Base-by-base conservation (phyloP, 495 filamentous ascomycete species). In the Massariosphaeria phaeospora region DNA sequence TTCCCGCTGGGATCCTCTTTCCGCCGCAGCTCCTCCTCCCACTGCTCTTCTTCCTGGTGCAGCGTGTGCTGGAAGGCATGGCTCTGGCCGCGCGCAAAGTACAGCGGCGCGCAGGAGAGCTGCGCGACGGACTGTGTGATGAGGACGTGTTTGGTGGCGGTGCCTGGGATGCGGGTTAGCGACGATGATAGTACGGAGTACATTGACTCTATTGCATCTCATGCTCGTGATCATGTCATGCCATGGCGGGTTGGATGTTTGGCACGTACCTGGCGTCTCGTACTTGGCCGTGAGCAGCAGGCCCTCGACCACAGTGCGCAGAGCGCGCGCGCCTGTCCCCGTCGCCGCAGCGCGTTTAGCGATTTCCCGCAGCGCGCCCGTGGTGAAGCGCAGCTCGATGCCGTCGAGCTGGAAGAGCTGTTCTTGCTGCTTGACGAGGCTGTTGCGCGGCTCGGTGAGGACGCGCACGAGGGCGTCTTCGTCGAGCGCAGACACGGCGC, bases 231-330 rank as follows among this genome's bases (percentile, higher is more conserved):
- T n/a, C n/a, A n/a, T n/a, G n/a, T n/a, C n/a, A n/a, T n/a, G n/a
- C n/a, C n/a, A n/a, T n/a, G n/a, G n/a, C 11, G 21, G 18, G 33
- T 15, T 12, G 17, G 18, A n/a, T 30, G 17, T 40, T 20, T 27
- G 24, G 23, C 31, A 24, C 55, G 13, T 39, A 69, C 81, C 86
- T 6, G 93, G 93, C 3, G 85, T 82, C 67, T 95, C 88, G 67
- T 91, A 97, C 86, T 95, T 96, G 18, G 86, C 80, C 55, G 96
- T 90, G 11, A 79, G 84, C 17, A 98, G 74, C 38, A 97, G 75
- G 6, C 85, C 76, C 67, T 98, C 94, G 76, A 96, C 81, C 51
- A 95, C 89, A 43, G 89, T 91, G 47, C 93, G 81, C 33, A 98
- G 70, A 0, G 85, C 93, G 10, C 93, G 75, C 0, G 93, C 93